Percentiles rank a stretch among this genome's conserved stretches.
phyloP scores from a whole-genome alignment of 352 stramenopile genomes.

The Globisporangium cylindrosporum region DNA sequence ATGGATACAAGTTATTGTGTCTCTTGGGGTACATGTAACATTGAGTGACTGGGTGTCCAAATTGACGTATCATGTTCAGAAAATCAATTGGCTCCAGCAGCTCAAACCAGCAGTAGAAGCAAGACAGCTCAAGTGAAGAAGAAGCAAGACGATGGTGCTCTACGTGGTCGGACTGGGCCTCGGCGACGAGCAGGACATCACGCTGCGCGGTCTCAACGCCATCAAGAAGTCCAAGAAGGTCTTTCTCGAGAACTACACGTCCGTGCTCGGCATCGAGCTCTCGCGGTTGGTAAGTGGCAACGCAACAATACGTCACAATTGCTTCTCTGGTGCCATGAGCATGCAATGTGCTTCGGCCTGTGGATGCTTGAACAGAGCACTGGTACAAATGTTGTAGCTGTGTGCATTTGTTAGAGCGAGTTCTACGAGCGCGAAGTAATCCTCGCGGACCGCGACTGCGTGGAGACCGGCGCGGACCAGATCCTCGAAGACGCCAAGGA shows the following conservation, averaged over 20 bases:
- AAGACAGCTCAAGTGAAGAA: constrained; percentile 5
- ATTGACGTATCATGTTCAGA: background rate
- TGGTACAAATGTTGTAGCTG: background rate
- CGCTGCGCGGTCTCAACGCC: constrained; percentile 93
- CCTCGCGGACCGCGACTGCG: constrained; percentile 92
- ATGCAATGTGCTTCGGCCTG: background rate
- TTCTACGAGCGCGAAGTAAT: constrained; percentile 94
- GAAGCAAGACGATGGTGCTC: constrained; percentile 66
- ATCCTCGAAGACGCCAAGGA: constrained; percentile 93
- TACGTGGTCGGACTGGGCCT: constrained; percentile 98
- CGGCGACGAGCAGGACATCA: constrained; percentile 98
- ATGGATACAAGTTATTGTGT: background rate
- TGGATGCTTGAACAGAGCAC: background rate
- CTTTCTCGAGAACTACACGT: constrained; percentile 99
- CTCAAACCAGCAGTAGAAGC: background rate
- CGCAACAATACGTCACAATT: background rate
- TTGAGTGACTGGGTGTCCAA: background rate
- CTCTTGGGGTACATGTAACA: background rate
- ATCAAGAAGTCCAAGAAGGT: constrained; percentile 94
- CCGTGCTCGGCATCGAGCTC: constrained; percentile 90
- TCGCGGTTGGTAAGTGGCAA: constrained; percentile 65
- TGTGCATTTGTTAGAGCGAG: constrained; percentile 55
- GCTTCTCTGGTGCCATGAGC: background rate
- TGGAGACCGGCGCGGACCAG: constrained; percentile 95
- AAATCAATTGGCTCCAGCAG: constrained; percentile 12